phyloP scores from a whole-genome alignment of 768 basidiomycete genomes.

The Suillus americanus region DNA sequence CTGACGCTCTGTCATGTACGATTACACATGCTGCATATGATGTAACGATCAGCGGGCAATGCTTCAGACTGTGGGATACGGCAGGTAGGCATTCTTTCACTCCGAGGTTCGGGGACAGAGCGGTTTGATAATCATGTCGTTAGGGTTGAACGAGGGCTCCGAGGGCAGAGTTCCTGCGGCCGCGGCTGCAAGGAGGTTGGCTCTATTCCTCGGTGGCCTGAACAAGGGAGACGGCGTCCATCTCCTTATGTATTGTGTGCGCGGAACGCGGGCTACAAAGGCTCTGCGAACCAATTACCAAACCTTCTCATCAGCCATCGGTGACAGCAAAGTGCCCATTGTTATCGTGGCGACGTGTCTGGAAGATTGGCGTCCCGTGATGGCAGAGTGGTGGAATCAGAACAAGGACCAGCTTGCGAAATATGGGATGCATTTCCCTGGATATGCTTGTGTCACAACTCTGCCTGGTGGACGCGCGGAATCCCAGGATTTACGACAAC shows the following conservation, averaged over 20 bases:
- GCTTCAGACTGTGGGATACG: constrained; percentile 33
- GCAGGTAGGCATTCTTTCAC: constrained; percentile 13
- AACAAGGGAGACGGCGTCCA: constrained; percentile 22
- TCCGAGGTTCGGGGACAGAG: too few relatives aligned
- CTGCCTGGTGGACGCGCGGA: constrained; percentile 6
- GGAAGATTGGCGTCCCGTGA: constrained; percentile 26
- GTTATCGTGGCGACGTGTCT: constrained; percentile 28
- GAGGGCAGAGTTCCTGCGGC: constrained; percentile 26
- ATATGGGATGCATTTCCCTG: constrained; percentile 32
- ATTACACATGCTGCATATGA: constrained; percentile 27
- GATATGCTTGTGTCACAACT: constrained; percentile 37
- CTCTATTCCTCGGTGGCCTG: constrained; percentile 33
- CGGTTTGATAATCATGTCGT: neutral
- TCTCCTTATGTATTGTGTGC: constrained; percentile 29
- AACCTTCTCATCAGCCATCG: constrained; percentile 24
- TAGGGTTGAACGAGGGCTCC: constrained; percentile 33
- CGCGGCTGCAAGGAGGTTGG: constrained; percentile 25
- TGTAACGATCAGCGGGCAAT: constrained; percentile 18
- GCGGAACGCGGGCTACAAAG: constrained; percentile 21
- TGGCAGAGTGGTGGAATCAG: constrained; percentile 37
- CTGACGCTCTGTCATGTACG: constrained; percentile 35
- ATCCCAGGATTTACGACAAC: constrained; percentile 9
- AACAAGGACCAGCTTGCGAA: constrained; percentile 26
- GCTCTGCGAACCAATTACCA: constrained; percentile 20
- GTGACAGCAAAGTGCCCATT: constrained; percentile 24